These are phyloP conservation scores for Diddensiella transvaalensis DNA, from an alignment of 805 yeast genomes.

Conservation along the genomic window DNA sequence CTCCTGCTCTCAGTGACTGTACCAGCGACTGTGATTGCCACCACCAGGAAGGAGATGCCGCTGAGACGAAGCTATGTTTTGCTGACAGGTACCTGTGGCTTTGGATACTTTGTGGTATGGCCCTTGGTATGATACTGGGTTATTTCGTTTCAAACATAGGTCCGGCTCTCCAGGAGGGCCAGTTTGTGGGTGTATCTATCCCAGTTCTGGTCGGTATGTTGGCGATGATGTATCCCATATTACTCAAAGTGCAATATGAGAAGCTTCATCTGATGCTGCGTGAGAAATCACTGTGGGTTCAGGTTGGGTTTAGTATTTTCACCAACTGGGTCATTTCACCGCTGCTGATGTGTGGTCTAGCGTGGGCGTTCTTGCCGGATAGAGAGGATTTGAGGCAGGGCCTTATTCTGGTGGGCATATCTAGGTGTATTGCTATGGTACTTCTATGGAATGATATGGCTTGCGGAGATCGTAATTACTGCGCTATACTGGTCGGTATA, in stretches of 20 bases:
- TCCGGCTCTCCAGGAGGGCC: constrained; percentile 20
- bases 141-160: constrained; percentile 25
- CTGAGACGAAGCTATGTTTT: constrained; percentile 13
- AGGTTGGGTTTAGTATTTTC: constrained; percentile 39
- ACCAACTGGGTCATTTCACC: constrained; percentile 59
- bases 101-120: constrained; percentile 29
- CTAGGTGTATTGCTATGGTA: constrained; percentile 63
- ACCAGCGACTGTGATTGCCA: background rate
- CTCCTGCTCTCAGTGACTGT: background rate
- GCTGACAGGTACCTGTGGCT: constrained; percentile 26
- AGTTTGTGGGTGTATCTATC: constrained; percentile 26
- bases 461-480: constrained; percentile 47
- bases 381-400: constrained; percentile 44
- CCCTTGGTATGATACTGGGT: constrained; percentile 26
- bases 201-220: constrained; percentile 45
- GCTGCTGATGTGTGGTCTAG: constrained; percentile 49
- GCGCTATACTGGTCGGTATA: constrained; percentile 49
- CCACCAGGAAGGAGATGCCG: background rate
- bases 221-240: constrained; percentile 56
- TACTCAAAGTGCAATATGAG: constrained; percentile 55
- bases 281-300: constrained; percentile 27
- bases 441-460: constrained; percentile 56
- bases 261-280: constrained; percentile 33
- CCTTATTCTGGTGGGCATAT: constrained; percentile 55
- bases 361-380: constrained; percentile 51